These are phyloP conservation scores for Hypoxylon sp. DNA, from an alignment of 2,329 filamentous ascomycete species.

Conservation along the genomic window DNA sequence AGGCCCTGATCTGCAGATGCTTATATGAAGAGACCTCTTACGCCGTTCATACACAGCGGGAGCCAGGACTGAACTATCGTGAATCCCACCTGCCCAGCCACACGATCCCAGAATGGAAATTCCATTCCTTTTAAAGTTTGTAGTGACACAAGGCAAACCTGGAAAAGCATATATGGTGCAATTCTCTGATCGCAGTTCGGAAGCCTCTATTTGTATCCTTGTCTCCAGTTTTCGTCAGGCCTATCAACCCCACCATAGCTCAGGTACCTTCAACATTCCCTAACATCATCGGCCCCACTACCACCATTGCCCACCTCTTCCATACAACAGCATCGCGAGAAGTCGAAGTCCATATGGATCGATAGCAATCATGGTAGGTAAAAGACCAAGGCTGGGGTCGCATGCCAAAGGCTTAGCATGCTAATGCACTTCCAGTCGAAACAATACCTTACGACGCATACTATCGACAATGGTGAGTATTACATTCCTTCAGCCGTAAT, in stretches of 20 bases:
- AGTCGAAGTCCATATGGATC: constrained; percentile 51
- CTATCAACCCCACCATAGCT: constrained; percentile 49
- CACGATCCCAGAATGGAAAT: neutral
- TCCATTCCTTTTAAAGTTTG: neutral
- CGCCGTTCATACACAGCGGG: neutral
- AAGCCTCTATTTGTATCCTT: constrained; percentile 15
- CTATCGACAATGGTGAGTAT: constrained; percentile 82
- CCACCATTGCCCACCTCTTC: constrained; percentile 32
- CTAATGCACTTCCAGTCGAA: constrained; percentile 81
- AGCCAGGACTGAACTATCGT: neutral
- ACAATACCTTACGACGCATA: constrained; percentile 95
- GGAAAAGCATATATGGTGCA: neutral
- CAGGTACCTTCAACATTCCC: constrained; percentile 25
- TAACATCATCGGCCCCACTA: constrained; percentile 44
- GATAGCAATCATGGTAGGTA: constrained; percentile 56
- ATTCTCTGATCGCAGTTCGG: constrained; percentile 2
- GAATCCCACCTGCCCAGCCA: neutral
- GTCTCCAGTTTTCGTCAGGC: constrained; percentile 35
- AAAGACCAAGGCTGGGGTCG: neutral
- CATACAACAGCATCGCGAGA: constrained; percentile 39
- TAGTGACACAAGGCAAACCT: neutral
- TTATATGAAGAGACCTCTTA: neutral
- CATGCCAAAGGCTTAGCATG: neutral
- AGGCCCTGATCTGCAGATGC: neutral
- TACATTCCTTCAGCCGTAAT: constrained; percentile 21